Conservation (phyloP, 306 rosid species). For the Astragalus glycyphyllos region DNA sequence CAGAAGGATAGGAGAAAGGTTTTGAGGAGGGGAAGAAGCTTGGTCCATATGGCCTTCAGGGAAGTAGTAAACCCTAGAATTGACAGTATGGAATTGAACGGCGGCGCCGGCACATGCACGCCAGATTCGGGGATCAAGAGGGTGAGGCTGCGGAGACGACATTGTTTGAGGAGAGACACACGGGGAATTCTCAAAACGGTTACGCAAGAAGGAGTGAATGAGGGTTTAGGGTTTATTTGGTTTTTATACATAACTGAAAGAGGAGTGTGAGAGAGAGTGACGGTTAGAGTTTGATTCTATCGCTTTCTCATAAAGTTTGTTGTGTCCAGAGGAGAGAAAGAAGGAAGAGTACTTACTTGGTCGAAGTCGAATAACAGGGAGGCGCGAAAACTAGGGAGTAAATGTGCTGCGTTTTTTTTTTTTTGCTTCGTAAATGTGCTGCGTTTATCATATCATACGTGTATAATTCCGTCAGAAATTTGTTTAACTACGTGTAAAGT, state of each 20-base stretch:
- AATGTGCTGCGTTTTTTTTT: background rate
- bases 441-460: too few species aligned
- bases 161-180: background rate
- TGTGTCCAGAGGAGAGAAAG: constrained; percentile 21
- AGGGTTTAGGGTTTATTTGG: constrained; percentile 27
- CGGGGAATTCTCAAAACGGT: background rate
- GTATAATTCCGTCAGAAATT: too few species aligned
- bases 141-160: constrained; percentile 30
- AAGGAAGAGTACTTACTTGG: constrained; percentile 41
- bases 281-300: background rate
- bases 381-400: constrained; percentile 20
- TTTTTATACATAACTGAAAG: too few species aligned
- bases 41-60: constrained; percentile 77
- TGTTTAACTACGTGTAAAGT: too few species aligned
- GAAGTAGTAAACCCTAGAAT: constrained; percentile 80
- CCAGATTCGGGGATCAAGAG: constrained; percentile 57
- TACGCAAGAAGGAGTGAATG: background rate
- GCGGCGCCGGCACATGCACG: constrained; percentile 62
- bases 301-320: constrained; percentile 15
- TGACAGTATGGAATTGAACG: constrained; percentile 48
- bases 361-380: constrained; percentile 51
- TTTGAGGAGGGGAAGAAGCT: constrained; percentile 41
- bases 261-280: background rate
- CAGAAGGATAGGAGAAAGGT: constrained; percentile 43
- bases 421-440: too few species aligned